Evolutionary conservation across 306 rosid species (phyloP), one percentile per base, ranked within the genome.

Genomic region (Dryas drummondii): DNA sequence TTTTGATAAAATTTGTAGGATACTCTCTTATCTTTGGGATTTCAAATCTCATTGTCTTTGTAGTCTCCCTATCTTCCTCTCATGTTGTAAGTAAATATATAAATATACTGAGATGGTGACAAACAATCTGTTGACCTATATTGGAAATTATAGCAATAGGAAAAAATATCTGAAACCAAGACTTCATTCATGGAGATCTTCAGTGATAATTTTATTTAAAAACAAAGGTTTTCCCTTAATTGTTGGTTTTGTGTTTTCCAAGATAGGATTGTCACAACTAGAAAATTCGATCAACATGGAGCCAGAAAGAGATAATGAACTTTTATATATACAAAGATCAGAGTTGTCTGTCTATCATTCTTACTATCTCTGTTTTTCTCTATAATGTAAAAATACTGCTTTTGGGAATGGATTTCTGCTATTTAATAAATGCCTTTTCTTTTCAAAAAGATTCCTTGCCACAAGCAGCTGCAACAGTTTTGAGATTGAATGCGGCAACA

Each of bases 391-490:
- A 49, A 27, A 8, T 22, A 52, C 32, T 51, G 5, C 19, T 9
- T 17, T 32, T 37, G 51, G 42, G 58, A 6, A 9, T 22, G 53
- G 26, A 46, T 44, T 70, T 6, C n/a, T 71, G 66, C 54, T 71
- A 44, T 7, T 19, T 71, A 1, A 44, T 19, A 5, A 3, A 5
- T 10, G 12, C 45, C 52, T 51, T 70, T 3, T 9, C 6, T 70
- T 41, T 17, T 1, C 3, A 0, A 71, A 55, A 1, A 19, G 1
- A 12, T 15, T 46, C 19, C 9, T 32, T 53, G 54, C 56, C 79
- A 22, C 75, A 57, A 72, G 68, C 75, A 80, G 79, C 74, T 74
- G 66, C 64, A 70, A 54, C 53, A 53, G 45, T 64, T 9, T 67
- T 37, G 15, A 22, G 64, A 52, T 54, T 66, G 64, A 73, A 44